phyloP scores from a whole-genome alignment of 345 rosid genomes.

The Pistacia atlantica region DNA sequence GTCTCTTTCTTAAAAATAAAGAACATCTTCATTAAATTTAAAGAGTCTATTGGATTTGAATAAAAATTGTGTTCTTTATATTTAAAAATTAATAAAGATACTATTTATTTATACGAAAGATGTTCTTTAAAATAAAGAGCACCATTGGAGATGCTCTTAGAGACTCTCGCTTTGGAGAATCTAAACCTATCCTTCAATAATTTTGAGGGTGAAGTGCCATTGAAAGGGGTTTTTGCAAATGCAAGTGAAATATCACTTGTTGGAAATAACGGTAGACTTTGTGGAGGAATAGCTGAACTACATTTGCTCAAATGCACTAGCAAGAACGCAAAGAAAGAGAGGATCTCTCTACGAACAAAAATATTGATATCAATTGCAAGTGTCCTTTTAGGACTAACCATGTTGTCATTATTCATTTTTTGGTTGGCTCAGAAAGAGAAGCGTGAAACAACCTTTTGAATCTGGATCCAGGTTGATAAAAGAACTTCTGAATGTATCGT shows the following conservation, averaged over 20 bases:
- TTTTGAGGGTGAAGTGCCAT: constrained; percentile 28
- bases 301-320: constrained; percentile 17
- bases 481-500: neutral
- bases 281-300: constrained; percentile 27
- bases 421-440: neutral
- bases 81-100: too few relatives aligned
- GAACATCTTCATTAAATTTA: too few relatives aligned
- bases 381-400: neutral
- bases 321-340: neutral
- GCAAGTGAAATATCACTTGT: constrained; percentile 9
- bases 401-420: neutral
- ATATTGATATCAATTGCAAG: neutral
- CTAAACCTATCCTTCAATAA: constrained; percentile 32
- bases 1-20: too few relatives aligned
- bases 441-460: neutral
- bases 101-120: too few relatives aligned
- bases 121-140: too few relatives aligned
- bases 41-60: too few relatives aligned
- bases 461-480: neutral
- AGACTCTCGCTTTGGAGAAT: neutral
- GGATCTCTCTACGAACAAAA: constrained; percentile 1
- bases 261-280: constrained; percentile 19
- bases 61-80: too few relatives aligned
- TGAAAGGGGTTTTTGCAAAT: constrained; percentile 29
- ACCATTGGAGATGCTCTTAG: too few relatives aligned